Evolutionary conservation across 805 yeast genomes (phyloP), one percentile per base, ranked within the genome.

Genomic region (Groenewaldozyma tartarivorans): DNA sequence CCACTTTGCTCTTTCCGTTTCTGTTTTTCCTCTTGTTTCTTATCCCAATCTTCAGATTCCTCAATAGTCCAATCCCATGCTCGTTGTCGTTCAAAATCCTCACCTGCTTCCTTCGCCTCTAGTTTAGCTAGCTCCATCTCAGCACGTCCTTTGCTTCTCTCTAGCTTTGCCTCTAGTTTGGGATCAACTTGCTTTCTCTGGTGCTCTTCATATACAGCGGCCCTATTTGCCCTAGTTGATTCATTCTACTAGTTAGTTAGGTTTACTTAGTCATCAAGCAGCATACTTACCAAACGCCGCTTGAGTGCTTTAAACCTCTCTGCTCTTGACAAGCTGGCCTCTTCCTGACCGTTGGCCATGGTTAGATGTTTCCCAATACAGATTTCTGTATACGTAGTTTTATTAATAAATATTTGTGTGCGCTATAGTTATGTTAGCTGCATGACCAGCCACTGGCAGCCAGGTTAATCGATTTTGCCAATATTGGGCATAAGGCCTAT

Each of bases 41-140:
- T 60, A 19, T 76, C 72, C 87, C 87, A 81, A 40, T 64, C 62
- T 47, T 77, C 81, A 42, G 75, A 68, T 40, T 82, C 83, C 40
- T 75, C 81, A 4, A 79, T 69, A 0, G 82, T 70, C 60, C 75
- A 74, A 41, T 73, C 73, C 71, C 73, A 64, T 38, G 68, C 72
- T 40, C 67, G 62, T 41, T 60, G 53, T 20, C 75, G 58, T 32
- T 67, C 72, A 38, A 52, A 59, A 39, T 66, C 66, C 31, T 62
- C 66, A 1, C 71, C 72, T 9, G 51, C 52, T 9, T 62, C 66
- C 26, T 53, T 46, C 2, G 60, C 48, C 21, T 64, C 68, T n/a
- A 55, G 38, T 40, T 58, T 58, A 2, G 65, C 66, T 2, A 62
- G 51, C 42, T 67, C 71, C 7, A 59, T 56, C 33, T 62, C 59